Percentiles rank a stretch among this genome's conserved stretches.
phyloP scores from a whole-genome alignment of 306 rosid genomes.

The Dalbergia cultrata region DNA sequence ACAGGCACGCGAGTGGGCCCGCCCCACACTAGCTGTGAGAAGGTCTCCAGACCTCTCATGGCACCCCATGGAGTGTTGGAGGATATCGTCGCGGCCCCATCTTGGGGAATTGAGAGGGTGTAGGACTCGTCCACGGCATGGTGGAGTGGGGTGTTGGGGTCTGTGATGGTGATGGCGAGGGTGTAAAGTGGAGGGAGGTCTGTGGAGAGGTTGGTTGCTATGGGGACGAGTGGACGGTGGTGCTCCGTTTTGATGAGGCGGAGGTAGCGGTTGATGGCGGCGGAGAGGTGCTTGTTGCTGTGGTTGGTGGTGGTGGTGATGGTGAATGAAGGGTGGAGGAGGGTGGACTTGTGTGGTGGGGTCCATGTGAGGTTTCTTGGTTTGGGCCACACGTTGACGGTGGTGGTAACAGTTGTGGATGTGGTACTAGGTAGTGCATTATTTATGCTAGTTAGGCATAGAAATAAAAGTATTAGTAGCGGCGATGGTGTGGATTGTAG shows the following conservation, averaged over 20 bases:
- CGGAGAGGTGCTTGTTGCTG: conserved; percentile 56
- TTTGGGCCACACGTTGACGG: conserved; percentile 78
- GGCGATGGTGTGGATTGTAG: neutral
- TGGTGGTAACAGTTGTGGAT: neutral
- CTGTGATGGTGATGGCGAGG: conserved; percentile 51
- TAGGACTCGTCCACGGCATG: conserved; percentile 82
- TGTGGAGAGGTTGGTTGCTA: conserved; percentile 43
- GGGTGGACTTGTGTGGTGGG: conserved; percentile 55
- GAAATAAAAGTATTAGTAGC: neutral
- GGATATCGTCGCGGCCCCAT: conserved; percentile 50
- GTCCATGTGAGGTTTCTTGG: conserved; percentile 75
- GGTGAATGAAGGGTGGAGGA: conserved; percentile 70
- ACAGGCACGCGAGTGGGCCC: conserved; percentile 59
- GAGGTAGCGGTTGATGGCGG: conserved; percentile 67
- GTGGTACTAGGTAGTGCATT: neutral
- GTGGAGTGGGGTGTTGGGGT: conserved; percentile 56
- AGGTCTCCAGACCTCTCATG: conserved; percentile 83
- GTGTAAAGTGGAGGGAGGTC: conserved; percentile 55
- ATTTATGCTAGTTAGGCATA: neutral
- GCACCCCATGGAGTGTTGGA: conserved; percentile 79
- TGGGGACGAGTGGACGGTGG: conserved; percentile 61
- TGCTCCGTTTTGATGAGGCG: conserved; percentile 66
- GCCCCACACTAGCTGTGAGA: conserved; percentile 85
- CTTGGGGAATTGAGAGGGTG: conserved; percentile 51
- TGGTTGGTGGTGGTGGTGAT: conserved; percentile 53